Evolutionary conservation across 2,329 filamentous ascomycete genomes (phyloP), one percentile per base, ranked within the genome.

Genomic region (Botrytis byssoidea): DNA sequence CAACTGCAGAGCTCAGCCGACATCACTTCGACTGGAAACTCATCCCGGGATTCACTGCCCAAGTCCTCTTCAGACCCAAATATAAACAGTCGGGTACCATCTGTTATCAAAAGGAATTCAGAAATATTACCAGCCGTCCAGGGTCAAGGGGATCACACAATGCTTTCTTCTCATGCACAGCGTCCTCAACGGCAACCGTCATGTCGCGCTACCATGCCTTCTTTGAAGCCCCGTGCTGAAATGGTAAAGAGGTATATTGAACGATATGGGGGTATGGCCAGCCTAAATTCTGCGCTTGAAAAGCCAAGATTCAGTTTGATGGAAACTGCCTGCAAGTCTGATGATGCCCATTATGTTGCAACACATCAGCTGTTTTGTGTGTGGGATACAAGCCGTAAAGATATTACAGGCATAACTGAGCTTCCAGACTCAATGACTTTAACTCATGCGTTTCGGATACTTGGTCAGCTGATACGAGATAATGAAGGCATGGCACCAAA

Each of bases 311-410:
- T 89, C 48, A 76, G 80, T n/a, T 83, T 92, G 12, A 82, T 94
- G 20, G 78, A 76, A 40, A 83, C 88, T 37, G 91, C 92, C 1
- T 91, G 89, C 76, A 61, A 75, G 2, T 77, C 79, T 0, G 81
- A 85, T 7, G 92, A 95, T 79, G 75, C 83, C 65, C 88, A 92
- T 78, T 94, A 91, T 79, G 77, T 94, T 68, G 84, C 86, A 9
- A 79, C 92, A 20, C 91, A 93, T 79, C 91, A 93, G 78, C 74
- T 91, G 2, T 90, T 89, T 80, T 92, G 90, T 78, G 78, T 87
- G 32, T 88, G 87, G 85, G 85, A 80, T 73, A 46, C 74, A 22
- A 69, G 77, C 55, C 76, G 66, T 46, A 55, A 72, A 25, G 74
- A 77, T 48, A 61, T 81, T 32, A 55, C 85, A 25, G 77, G 69